Base-by-base conservation (phyloP, 257 asterid genomes). In the Dorcoceras hygrometricum region DNA sequence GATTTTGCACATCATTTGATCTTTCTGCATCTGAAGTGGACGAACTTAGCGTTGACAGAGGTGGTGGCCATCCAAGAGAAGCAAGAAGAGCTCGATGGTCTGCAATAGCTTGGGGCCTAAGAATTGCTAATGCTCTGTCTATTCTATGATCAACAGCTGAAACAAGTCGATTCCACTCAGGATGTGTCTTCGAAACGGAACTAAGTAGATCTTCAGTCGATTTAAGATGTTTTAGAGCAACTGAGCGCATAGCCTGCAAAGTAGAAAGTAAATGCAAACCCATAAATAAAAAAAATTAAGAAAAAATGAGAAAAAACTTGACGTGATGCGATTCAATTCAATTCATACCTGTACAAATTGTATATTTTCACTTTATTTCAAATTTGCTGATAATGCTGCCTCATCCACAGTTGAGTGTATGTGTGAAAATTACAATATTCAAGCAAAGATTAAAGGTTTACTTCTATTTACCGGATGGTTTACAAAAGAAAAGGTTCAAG, bases 21-120 rank as follows among this genome's bases (percentile, higher is more conserved):
- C 74, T 80, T 66, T 76, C 81, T 14, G 29, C 32, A 61, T 84
- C 86, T 57, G 82, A 74, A 69, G 73, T 79, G 24, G 82, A 83
- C 58, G 96, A 81, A 64, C 73, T 82, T 55, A 80, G 75, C 55
- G 86, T 79, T 20, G 96, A 84, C 14, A 89, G 75, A 73, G 95
- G 87, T 8, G 96, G 99, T 29, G 99, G 99, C 99, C 99, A 94
- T 69, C 94, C 95, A 64, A 94, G 99, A 70, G 96, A 91, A 79
- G 88, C 69, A 71, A 94, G 95, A 76, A 94, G 95, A 62, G 89
- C 73, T 22, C 97, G 88, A 69, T 94, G 96, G 80, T 90, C 97
- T 46, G 97, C 96, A 66, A 94, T 83, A n/a, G 96, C 95, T 75
- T 88, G 97, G 34, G 97, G 99, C 75, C 99, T 85, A 65, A 94